Evolutionary conservation across 805 yeast genomes (phyloP), one percentile per base, ranked within the genome.

Genomic region (Debaryomyces tyrocola): DNA sequence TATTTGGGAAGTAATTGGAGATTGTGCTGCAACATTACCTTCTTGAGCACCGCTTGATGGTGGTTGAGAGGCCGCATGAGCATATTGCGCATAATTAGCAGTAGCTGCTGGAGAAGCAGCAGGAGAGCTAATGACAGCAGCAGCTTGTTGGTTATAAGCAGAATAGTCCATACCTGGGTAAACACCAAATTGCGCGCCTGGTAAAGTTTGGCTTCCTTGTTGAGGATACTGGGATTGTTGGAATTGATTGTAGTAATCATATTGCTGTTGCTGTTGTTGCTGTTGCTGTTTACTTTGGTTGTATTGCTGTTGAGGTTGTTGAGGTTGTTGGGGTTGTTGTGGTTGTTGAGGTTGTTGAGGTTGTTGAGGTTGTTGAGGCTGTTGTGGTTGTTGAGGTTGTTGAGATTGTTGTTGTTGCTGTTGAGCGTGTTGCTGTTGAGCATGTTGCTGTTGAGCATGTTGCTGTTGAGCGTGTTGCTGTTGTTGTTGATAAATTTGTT

Each of bases 101-200:
- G 62, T 55, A 33, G 60, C 49, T 28, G 59, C 53, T 48, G 54
- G 57, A 33, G 63, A 51, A 48, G 61, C 62, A 21, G 62, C 59
- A 41, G 65, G 67, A 20, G 67, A 61, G 27, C 62, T 62, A 47
- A 58, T 54, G 33, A 62, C 57, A 27, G 63, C 55, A n/a, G 62
- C 63, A 41, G 56, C 59, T 52, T 66, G 74, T 46, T 64, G 69
- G 41, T 60, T 66, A 56, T 71, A 70, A 33, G 65, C 66, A 36
- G 69, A 60, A 61, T 73, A 73, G 55, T 73, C 78, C 39, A 64
- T 59, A 24, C 73, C 74, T 40, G 78, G 78, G 60, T 71, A 74
- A 39, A 68, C 72, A 40, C 63, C 75, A 56, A 65, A 73, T 56
- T 69, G 74, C 37, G 54, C 58, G 29, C 69, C 74, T 45, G 77